Percentiles rank a stretch among this genome's conserved stretches.
Conservation (phyloP, 1,284 basidiomycete species). For the Chondrostereum purpureum region DNA sequence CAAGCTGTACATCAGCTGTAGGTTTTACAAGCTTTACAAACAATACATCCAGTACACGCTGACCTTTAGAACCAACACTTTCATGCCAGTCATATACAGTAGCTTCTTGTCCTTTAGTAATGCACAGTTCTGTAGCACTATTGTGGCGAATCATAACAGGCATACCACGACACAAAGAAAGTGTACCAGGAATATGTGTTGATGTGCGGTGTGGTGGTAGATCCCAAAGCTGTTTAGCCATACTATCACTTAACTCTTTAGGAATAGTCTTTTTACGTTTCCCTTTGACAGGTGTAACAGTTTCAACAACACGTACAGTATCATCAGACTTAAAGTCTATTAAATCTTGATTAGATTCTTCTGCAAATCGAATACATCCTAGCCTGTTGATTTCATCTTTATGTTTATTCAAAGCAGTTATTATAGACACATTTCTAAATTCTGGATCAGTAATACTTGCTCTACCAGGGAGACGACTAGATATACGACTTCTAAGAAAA, state of each 20-base stretch:
- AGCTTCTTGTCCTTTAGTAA: constrained; percentile 23
- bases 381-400: too few relatives aligned
- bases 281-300: constrained; percentile 1
- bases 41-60: constrained; percentile 20
- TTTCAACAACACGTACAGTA: constrained; percentile 4
- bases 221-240: constrained; percentile 11
- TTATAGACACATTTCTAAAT: constrained; percentile 28
- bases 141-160: constrained; percentile 20
- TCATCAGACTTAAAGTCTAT: constrained; percentile 20
- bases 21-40: constrained; percentile 25
- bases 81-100: constrained; percentile 18
- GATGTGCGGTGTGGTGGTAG: constrained; percentile 2
- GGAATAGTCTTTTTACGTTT: constrained; percentile 11
- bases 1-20: constrained; percentile 17
- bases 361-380: constrained; percentile 26
- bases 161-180: constrained; percentile 14
- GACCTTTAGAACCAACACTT: constrained; percentile 9
- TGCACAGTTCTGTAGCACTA: too few relatives aligned
- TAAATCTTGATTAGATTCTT: constrained; percentile 19
- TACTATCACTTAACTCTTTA: neutral
- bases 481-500: constrained; percentile 18
- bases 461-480: constrained; percentile 8
- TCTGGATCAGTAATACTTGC: constrained; percentile 13
- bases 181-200: constrained; percentile 7
- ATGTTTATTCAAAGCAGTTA: constrained; percentile 25